Evolutionary conservation across 495 filamentous ascomycete genomes (phyloP), one percentile per base, ranked within the genome.

Genomic region (Polyplosphaeria fusca): DNA sequence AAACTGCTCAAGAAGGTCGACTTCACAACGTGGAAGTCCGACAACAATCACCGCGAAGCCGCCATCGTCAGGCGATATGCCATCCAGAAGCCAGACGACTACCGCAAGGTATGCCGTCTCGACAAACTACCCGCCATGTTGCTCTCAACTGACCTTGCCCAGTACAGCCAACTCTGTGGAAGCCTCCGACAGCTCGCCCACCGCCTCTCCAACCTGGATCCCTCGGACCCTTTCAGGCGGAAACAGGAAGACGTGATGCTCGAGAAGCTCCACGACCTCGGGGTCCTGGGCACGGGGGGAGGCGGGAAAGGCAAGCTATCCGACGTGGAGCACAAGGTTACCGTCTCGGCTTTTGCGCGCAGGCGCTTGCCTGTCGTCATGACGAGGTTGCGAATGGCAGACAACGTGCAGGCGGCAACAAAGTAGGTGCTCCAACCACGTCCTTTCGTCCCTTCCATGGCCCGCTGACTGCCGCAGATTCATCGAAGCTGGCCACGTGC

Each of bases 401-500:
- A 94, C 73, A 91, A 81, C 45, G 85, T 96, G 18, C 84, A 86
- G 63, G 84, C 83, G 41, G 82, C 92, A 5, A 83, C 83, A 5
- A 90, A 87, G 63, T n/a, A n/a, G n/a, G n/a, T n/a, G n/a, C n/a
- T n/a, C n/a, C n/a, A n/a, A n/a, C n/a, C n/a, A n/a, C n/a, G n/a
- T n/a, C n/a, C n/a, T n/a, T n/a, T n/a, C n/a, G n/a, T n/a, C n/a
- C n/a, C n/a, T n/a, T n/a, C n/a, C n/a, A n/a, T n/a, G n/a, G n/a
- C n/a, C n/a, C n/a, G n/a, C n/a, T n/a, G n/a, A n/a, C n/a, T n/a
- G n/a, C n/a, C n/a, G n/a, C n/a, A n/a, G n/a, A n/a, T 86, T 95
- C 63, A 85, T 98, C 53, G 92, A 97, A 72, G 91, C 96, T 63
- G 93, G 93, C 1, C 94, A 98, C 73, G 89, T 98, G 1, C 79